A percentile compares a stretch with the other conserved stretches of the same genome.
phyloP scores from a whole-genome alignment of 331 rosid species.

The Quercus lobata region DNA sequence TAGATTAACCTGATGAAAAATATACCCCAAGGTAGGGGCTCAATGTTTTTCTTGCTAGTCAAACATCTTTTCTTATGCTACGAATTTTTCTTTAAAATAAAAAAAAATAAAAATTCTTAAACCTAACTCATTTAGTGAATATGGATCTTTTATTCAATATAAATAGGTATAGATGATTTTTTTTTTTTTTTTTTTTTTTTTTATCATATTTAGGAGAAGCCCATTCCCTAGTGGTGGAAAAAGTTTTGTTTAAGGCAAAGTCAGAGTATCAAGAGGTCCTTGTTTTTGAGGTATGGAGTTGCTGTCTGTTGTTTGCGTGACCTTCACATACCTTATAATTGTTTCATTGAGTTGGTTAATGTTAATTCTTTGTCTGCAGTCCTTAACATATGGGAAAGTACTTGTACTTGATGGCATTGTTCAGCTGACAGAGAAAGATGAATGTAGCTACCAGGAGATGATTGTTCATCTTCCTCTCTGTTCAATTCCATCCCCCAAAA shows the following conservation, averaged over 20 bases:
- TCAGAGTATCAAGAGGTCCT: constrained; percentile 88
- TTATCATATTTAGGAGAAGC: constrained; percentile 65
- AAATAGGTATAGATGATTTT: not conserved
- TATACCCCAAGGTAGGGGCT: not conserved
- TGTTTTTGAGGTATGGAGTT: constrained; percentile 73
- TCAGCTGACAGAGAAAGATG: constrained; percentile 91
- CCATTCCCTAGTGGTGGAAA: constrained; percentile 76
- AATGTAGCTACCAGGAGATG: constrained; percentile 99
- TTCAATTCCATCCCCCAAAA: constrained; percentile 76
- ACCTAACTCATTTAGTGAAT: not conserved
- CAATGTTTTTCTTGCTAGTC: not conserved
- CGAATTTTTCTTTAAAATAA: not conserved
- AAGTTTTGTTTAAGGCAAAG: constrained; percentile 57
- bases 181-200: not conserved
- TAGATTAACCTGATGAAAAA: not conserved
- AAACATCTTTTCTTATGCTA: not conserved
- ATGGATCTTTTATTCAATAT: not conserved
- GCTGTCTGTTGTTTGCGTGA: not conserved
- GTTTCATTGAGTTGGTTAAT: not conserved
- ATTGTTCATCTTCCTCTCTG: constrained; percentile 95
- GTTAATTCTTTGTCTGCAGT: constrained; percentile 45
- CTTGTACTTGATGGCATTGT: constrained; percentile 96
- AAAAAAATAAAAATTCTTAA: not conserved
- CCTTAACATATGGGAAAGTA: constrained; percentile 74
- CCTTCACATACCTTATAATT: not conserved